Conservation (phyloP, 306 rosid species). For the Elaeagnus macrophylla region DNA sequence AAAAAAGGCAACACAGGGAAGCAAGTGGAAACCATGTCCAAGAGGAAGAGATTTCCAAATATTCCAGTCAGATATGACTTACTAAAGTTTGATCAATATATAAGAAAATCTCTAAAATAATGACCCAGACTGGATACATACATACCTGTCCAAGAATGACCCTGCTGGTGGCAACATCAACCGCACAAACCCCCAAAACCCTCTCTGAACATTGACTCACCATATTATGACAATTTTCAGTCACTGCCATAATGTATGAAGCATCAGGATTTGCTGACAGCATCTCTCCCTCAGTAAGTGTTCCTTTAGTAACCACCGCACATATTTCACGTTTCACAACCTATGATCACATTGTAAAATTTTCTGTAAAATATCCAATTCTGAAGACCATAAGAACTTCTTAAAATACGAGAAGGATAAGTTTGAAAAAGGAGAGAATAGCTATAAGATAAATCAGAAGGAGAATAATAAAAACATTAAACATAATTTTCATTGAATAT, state of each 20-base stretch:
- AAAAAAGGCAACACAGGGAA: too few species aligned
- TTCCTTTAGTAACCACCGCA: conserved; percentile 84
- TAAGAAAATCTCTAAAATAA: not conserved
- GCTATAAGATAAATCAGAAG: conserved; percentile 1
- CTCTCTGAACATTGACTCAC: conserved; percentile 36
- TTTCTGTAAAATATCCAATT: conserved; percentile 6
- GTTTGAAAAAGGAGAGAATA: not conserved
- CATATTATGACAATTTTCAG: conserved; percentile 43
- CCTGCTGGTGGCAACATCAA: conserved; percentile 75
- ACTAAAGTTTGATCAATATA: not conserved
- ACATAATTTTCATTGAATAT: not conserved
- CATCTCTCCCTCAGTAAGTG: conserved; percentile 82
- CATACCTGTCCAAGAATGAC: conserved; percentile 88
- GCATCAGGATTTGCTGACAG: conserved; percentile 74
- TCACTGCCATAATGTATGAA: conserved; percentile 74
- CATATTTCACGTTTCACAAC: conserved; percentile 96
- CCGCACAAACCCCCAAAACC: conserved; percentile 67
- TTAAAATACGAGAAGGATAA: not conserved
- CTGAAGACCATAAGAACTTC: not conserved
- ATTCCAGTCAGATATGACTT: not conserved
- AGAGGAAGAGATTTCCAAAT: not conserved
- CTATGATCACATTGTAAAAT: conserved; percentile 23
- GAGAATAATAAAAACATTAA: not conserved
- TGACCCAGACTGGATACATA: conserved; percentile 2
- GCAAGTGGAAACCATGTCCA: too few species aligned